Evolutionary conservation across 768 basidiomycete genomes (phyloP), one percentile per base, ranked within the genome.

Genomic region (Russula earlei): DNA sequence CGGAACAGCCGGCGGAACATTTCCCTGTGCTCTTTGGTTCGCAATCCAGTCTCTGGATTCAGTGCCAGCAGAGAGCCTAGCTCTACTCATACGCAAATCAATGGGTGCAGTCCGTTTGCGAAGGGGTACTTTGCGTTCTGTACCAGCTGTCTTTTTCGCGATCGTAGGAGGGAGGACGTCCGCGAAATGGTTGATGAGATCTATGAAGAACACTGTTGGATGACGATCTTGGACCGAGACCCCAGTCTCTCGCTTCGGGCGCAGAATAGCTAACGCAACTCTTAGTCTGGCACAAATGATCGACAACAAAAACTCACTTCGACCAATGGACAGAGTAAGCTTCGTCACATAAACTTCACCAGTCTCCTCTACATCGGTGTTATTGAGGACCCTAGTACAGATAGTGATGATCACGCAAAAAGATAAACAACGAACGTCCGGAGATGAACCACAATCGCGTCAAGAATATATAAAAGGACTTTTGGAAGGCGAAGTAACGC

Each of bases 151-250:
- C 75, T 94, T 95, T 66, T 81, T 84, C 45, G 81, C 77, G 53
- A 97, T 83, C 1, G 90, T 83, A 0, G 87, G 82, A 0, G 92
- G 91, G 40, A 97, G 72, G 40, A 95, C 76, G 2, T 73, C 76
- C 14, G 76, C 74, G 64, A 93, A 89, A 61, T 87, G 77, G 56
- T 80, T 84, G 61, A 97, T 61, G 1, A 98, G 77, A 65, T 95
- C 92, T 33, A 91, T 80, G 69, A 96, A 85, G 58, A 97, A 72
- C 42, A 88, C 71, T 15, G 85, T 78, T 49, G 91, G 83, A 72
- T 95, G 85, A 38, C 91, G 87, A 67, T 93, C 93, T 68, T 95
- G 91, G 58, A 98, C 84, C 3, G 93, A 91, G 24, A 93, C 67
- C 54, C 91, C 81, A 5, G 82, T 84, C 67, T 97, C 93, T 38